Evolutionary conservation across 2,329 filamentous ascomycete genomes (phyloP).

Genomic region (Aspergillus flavus): DNA sequence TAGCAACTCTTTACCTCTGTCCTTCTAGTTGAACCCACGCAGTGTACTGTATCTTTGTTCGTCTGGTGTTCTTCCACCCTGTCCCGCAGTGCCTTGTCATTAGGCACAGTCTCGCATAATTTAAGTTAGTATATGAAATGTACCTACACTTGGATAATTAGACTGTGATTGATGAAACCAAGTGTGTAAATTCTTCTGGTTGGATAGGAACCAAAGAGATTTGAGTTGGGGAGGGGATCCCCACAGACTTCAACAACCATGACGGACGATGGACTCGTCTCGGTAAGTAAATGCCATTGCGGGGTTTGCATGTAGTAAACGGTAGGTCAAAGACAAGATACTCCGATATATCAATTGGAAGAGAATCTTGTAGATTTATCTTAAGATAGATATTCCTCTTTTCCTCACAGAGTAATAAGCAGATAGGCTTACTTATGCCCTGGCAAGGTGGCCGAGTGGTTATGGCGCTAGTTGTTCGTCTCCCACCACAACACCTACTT

Average conservation of each 20-base stretch:
- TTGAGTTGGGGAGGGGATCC: too few species aligned
- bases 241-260: too few species aligned
- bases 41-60: neutral
- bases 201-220: too few species aligned
- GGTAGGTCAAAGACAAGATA: too few species aligned
- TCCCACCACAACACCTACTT: neutral
- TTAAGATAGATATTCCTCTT: neutral
- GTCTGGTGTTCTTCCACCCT: neutral
- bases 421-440: neutral
- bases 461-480: neutral
- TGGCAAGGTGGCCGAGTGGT: constrained; percentile 2
- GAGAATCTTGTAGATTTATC: neutral
- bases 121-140: neutral
- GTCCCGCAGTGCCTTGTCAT: neutral
- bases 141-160: neutral
- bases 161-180: neutral
- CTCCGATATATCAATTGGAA: too few species aligned
- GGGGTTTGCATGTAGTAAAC: too few species aligned
- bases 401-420: neutral
- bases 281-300: too few species aligned
- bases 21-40: neutral
- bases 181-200: neutral
- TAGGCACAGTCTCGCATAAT: neutral
- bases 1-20: neutral
- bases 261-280: too few species aligned